Evolutionary conservation across 2,329 filamentous ascomycete genomes (phyloP), one percentile per base, ranked within the genome.

Genomic region (Apiospora pterosperma): DNA sequence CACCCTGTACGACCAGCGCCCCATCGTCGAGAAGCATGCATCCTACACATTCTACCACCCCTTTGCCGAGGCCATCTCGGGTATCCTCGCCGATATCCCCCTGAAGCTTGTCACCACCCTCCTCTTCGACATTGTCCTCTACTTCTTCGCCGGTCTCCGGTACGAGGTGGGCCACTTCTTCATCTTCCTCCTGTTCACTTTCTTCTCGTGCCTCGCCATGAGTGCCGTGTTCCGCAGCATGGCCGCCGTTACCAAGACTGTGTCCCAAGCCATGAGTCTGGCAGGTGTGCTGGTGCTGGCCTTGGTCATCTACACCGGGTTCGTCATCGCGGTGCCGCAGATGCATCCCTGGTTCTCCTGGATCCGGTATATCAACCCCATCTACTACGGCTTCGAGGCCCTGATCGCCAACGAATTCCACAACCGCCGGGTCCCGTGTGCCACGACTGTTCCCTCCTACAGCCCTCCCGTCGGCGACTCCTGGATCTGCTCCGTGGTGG

Each of bases 321-420:
- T 90, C 71, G 77, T 80, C 34, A 81, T 86, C 38, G 71, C 77
- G 0, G 73, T 78, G 1, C 77, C 79, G 0, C 69, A 90, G 71
- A 93, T 90, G 90, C 83, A 88, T 25, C 85, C 84, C 0, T 95
- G 91, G 90, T 89, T 90, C 60, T 80, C 86, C 34, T 94, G 92
- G 92, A 90, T 94, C 62, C 85, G 88, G 34, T 93, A 89, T 78
- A 81, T 93, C 61, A 90, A 93, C 65, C 90, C 90, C 0, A 85
- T 93, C 39, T 88, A 82, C 55, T 93, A 93, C 71, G 89, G 84
- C 2, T 95, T 93, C 69, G 91, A 93, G 73, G 84, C 86, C 2
- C 78, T 93, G 21, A 85, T 92, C 76, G 81, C 88, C 65, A 94
- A 93, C 75, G 92, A 96, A 73, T 90, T 92, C 69, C 84, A 86